These are phyloP conservation scores for Gastrolobium bilobum DNA, from an alignment of 306 rosid genomes.

Conservation along the genomic window DNA sequence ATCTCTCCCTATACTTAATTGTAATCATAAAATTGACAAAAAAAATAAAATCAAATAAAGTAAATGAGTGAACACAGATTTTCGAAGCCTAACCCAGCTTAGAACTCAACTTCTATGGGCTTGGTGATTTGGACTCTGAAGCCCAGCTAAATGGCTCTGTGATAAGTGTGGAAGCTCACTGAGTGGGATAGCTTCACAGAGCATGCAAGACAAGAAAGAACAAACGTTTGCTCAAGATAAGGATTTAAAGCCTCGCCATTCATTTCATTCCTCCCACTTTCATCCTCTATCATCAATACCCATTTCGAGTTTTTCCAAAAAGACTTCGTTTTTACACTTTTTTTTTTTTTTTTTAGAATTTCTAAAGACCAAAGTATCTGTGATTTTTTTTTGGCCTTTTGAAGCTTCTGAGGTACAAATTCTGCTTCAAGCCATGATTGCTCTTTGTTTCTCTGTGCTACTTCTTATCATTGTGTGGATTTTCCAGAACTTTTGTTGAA, in stretches of 20 bases:
- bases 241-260: constrained; percentile 88
- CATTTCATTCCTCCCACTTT: constrained; percentile 69
- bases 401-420: constrained; percentile 56
- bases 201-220: constrained; percentile 35
- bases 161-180: constrained; percentile 30
- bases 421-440: constrained; percentile 47
- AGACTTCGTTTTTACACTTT: constrained; percentile 37
- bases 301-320: constrained; percentile 49
- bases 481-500: constrained; percentile 41
- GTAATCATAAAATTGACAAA: no score
- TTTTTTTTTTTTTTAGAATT: background rate
- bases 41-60: no score
- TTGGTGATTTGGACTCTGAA: constrained; percentile 27
- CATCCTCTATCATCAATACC: constrained; percentile 55
- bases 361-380: constrained; percentile 26
- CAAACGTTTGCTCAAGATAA: constrained; percentile 64
- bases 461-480: constrained; percentile 25
- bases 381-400: constrained; percentile 41
- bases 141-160: constrained; percentile 12
- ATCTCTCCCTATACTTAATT: no score
- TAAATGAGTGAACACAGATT: background rate
- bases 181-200: constrained; percentile 38
- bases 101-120: background rate
- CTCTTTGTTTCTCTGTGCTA: constrained; percentile 39
- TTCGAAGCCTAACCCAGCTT: background rate